A percentile compares a stretch with the other conserved stretches of the same genome.
phyloP scores from a whole-genome alignment of 768 basidiomycete genomes.

The Kockovaella imperatae region DNA sequence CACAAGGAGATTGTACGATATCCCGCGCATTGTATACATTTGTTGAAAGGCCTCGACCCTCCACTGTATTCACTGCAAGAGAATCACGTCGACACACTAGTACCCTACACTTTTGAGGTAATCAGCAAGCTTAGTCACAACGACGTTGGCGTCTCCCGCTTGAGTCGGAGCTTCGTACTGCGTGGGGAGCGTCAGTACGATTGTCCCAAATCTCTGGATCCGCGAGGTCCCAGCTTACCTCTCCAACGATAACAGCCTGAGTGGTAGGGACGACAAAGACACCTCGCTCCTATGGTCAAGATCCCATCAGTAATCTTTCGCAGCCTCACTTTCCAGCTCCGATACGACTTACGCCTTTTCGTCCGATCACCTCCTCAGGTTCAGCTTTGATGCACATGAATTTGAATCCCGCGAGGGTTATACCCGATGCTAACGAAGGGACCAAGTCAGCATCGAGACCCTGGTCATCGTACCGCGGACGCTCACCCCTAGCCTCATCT shows the following conservation, averaged over 20 bases:
- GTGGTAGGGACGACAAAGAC: conserved; percentile 68
- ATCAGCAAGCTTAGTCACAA: conserved; percentile 66
- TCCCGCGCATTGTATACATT: too few species aligned
- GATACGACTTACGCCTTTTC: conserved; percentile 59
- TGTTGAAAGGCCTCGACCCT: too few species aligned
- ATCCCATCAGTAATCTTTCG: not conserved
- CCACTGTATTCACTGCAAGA: too few species aligned
- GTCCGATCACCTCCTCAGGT: conserved; percentile 59
- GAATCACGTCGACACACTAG: too few species aligned
- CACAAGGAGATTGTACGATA: too few species aligned
- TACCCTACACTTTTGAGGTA: conserved; percentile 55
- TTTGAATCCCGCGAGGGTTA: conserved; percentile 63
- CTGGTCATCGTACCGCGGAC: too few species aligned
- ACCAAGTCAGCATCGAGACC: conserved; percentile 1
- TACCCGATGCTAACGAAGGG: conserved; percentile 53
- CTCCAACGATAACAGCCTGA: conserved; percentile 73
- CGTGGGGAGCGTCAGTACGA: not conserved
- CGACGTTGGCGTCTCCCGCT: conserved; percentile 57
- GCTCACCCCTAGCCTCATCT: conserved; percentile 46
- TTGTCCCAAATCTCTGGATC: not conserved
- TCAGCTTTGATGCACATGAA: conserved; percentile 59
- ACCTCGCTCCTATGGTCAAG: conserved; percentile 58
- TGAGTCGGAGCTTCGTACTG: conserved; percentile 59
- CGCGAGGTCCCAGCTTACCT: conserved; percentile 39
- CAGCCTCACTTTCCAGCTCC: not conserved